Evolutionary conservation across 768 basidiomycete species (phyloP).

Genomic region (Tulasnella sp.): DNA sequence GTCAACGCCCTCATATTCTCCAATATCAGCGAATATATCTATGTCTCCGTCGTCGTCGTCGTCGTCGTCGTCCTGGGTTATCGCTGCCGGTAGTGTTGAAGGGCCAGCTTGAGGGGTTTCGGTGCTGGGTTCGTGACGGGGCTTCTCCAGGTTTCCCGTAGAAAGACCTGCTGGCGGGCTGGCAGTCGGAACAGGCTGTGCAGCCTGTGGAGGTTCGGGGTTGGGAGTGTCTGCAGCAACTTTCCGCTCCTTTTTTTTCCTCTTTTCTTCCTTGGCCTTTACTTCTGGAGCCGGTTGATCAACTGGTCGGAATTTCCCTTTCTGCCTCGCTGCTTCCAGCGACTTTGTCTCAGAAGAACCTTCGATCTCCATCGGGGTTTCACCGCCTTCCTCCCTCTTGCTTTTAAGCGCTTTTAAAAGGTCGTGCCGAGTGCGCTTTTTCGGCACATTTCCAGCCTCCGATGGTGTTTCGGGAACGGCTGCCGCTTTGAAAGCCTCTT

Average conservation of each 20-base stretch:
- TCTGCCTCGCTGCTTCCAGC: constrained; percentile 30
- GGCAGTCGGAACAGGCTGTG: constrained; percentile 25
- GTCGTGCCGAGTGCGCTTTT: constrained; percentile 73
- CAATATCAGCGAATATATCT: constrained; percentile 82
- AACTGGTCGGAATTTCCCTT: constrained; percentile 31
- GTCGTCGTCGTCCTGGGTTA: no score
- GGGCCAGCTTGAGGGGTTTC: background rate
- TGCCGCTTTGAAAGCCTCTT: constrained; percentile 49
- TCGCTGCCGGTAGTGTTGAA: background rate
- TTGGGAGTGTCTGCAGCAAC: constrained; percentile 29
- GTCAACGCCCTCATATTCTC: constrained; percentile 69
- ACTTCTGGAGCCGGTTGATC: constrained; percentile 30
- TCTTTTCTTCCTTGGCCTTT: constrained; percentile 34
- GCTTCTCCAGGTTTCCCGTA: background rate
- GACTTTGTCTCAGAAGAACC: constrained; percentile 24
- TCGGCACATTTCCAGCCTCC: constrained; percentile 31
- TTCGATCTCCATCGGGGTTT: constrained; percentile 11
- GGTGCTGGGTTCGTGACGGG: constrained; percentile 4
- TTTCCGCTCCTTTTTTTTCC: constrained; percentile 57
- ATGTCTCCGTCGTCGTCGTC: constrained; percentile 48
- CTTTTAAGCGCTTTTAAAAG: constrained; percentile 65
- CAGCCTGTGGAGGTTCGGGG: constrained; percentile 29
- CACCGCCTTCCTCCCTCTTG: constrained; percentile 35
- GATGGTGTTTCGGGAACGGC: constrained; percentile 13
- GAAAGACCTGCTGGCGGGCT: constrained; percentile 7